Evolutionary conservation across 306 rosid genomes (phyloP).

Genomic region (Mimosa bimucronata): DNA sequence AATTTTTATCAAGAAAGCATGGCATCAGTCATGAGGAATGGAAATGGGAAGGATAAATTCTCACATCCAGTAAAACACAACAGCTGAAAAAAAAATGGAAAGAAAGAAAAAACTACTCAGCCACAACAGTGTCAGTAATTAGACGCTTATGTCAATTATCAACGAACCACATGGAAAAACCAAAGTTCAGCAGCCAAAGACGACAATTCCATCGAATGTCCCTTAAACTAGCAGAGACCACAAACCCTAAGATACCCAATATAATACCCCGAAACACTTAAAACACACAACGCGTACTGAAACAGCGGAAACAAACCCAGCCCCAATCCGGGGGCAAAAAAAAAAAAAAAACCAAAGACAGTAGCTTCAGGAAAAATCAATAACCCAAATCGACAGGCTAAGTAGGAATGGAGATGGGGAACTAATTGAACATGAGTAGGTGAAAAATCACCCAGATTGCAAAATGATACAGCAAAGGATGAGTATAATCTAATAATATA

Average conservation of each 20-base stretch:
- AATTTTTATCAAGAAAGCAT: slow-evolving; percentile 32
- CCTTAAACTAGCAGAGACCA: slow-evolving; percentile 27
- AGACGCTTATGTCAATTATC: slow-evolving; percentile 18
- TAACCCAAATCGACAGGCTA: slow-evolving; percentile 51
- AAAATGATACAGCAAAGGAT: slow-evolving; percentile 18
- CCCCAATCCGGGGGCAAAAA: slow-evolving; percentile 41
- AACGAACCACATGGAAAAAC: slow-evolving; percentile 36
- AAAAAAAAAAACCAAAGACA: neutral
- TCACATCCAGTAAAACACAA: slow-evolving; percentile 33
- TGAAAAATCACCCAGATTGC: slow-evolving; percentile 45
- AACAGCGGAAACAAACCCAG: slow-evolving; percentile 30
- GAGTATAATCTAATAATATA: neutral
- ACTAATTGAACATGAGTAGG: slow-evolving; percentile 26
- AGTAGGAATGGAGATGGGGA: neutral
- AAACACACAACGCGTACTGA: neutral
- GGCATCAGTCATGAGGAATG: slow-evolving; percentile 29
- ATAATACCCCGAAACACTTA: slow-evolving; percentile 34
- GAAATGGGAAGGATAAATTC: slow-evolving; percentile 35
- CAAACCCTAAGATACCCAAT: slow-evolving; percentile 51
- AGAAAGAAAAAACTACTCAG: neutral
- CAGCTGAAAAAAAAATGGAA: slow-evolving; percentile 5
- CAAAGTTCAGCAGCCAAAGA: slow-evolving; percentile 35
- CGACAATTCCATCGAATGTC: slow-evolving; percentile 33
- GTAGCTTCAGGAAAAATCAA: slow-evolving; percentile 35
- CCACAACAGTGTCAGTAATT: slow-evolving; percentile 3